Evolutionary conservation across 805 yeast species (phyloP).

Genomic region (Schwanniomyces occidentalis): DNA sequence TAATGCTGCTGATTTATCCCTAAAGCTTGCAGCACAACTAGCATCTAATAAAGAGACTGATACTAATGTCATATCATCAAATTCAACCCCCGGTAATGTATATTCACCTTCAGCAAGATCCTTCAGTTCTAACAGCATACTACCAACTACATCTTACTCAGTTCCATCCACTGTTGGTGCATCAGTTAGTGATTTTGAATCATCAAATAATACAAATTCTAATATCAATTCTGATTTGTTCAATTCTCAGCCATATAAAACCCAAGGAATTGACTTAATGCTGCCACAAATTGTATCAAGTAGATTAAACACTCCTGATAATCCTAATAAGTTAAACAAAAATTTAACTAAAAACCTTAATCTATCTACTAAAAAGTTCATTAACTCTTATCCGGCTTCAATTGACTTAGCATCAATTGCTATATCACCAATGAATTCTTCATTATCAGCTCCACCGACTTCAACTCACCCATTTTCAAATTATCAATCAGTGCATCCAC

Average conservation of each 20-base stretch:
- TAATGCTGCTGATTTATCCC: slow-evolving; percentile 27
- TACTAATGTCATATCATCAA: slow-evolving; percentile 5
- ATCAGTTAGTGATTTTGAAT: slow-evolving; percentile 4
- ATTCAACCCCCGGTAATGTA: slow-evolving; percentile 7
- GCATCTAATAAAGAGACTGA: slow-evolving; percentile 6
- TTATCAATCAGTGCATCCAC: background rate
- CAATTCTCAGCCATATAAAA: slow-evolving; percentile 1
- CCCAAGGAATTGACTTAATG: slow-evolving; percentile 22
- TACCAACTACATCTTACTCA: slow-evolving; percentile 10
- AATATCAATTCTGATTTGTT: background rate
- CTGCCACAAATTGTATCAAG: slow-evolving; percentile 23
- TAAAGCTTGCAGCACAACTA: slow-evolving; percentile 23
- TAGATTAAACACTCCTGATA: slow-evolving; percentile 3
- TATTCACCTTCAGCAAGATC: slow-evolving; percentile 5
- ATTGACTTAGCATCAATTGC: slow-evolving; percentile 58
- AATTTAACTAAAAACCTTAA: slow-evolving; percentile 11
- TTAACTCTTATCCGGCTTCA: slow-evolving; percentile 50
- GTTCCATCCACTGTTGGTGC: slow-evolving; percentile 11
- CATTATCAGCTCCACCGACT: slow-evolving; percentile 11
- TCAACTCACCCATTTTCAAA: slow-evolving; percentile 5
- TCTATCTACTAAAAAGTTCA: slow-evolving; percentile 13
- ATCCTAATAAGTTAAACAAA: slow-evolving; percentile 5
- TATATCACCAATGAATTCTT: slow-evolving; percentile 17
- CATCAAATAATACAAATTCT: slow-evolving; percentile 1
- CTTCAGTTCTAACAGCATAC: slow-evolving; percentile 2